Evolutionary conservation across 805 yeast species (phyloP).

Genomic region (Candida nitratophila): DNA sequence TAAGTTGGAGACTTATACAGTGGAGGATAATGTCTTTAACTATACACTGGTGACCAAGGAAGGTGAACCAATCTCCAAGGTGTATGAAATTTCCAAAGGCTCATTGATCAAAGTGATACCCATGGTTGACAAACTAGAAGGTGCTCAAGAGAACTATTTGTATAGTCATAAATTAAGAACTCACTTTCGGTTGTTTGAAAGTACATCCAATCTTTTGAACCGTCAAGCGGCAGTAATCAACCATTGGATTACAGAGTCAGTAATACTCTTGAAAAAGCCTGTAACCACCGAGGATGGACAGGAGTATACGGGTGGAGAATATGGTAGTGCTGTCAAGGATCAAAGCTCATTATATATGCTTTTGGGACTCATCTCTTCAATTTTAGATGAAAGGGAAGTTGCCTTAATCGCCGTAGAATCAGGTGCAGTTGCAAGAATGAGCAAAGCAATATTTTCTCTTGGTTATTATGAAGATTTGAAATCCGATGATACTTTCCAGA

Average conservation of each 20-base stretch:
- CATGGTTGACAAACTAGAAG: neutral
- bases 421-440: neutral
- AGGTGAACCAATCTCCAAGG: neutral
- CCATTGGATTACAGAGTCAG: constrained; percentile 40
- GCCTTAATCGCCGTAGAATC: constrained; percentile 25
- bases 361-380: constrained; percentile 45
- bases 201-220: constrained; percentile 33
- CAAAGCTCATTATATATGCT: constrained; percentile 66
- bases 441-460: neutral
- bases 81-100: neutral
- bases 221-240: constrained; percentile 45
- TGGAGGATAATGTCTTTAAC: neutral
- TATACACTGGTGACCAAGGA: neutral
- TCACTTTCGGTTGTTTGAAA: constrained; percentile 20
- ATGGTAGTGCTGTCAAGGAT: constrained; percentile 60
- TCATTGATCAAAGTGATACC: neutral
- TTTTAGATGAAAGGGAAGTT: constrained; percentile 37
- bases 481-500: too few species aligned
- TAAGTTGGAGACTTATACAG: constrained; percentile 3
- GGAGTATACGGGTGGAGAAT: constrained; percentile 61
- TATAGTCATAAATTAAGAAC: constrained; percentile 12
- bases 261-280: constrained; percentile 37
- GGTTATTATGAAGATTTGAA: too few species aligned
- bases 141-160: constrained; percentile 4
- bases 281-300: constrained; percentile 25